phyloP scores from a whole-genome alignment of 2,329 filamentous ascomycete genomes.

The Arthrobotrys musiformis region DNA sequence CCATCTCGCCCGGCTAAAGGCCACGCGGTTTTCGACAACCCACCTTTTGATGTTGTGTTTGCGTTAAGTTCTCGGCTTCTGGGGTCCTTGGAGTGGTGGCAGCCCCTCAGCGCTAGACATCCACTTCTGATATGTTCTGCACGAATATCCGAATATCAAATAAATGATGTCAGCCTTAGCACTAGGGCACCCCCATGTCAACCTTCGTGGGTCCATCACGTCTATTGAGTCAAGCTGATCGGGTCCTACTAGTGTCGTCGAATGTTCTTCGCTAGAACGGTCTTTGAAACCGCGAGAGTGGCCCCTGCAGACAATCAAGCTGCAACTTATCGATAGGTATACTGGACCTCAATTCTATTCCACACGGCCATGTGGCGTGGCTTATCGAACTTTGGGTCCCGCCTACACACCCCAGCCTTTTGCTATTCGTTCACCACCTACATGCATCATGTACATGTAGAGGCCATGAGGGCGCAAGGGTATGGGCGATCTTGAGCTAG shows the following conservation, averaged over 20 bases:
- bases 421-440: conserved; percentile 13
- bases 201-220: conserved; percentile 19
- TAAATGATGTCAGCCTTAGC: conserved; percentile 55
- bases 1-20: conserved; percentile 27
- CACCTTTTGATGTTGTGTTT: conserved; percentile 46
- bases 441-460: conserved; percentile 31
- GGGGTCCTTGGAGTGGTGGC: conserved; percentile 3
- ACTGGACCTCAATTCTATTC: conserved; percentile 24
- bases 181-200: conserved; percentile 39
- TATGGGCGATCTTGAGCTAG: conserved; percentile 7
- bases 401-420: conserved; percentile 15
- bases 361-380: conserved; percentile 6
- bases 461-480: conserved; percentile 31
- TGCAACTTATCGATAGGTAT: conserved; percentile 34
- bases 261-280: conserved; percentile 26
- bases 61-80: conserved; percentile 38
- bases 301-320: conserved; percentile 55
- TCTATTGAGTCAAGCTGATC: conserved; percentile 48
- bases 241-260: conserved; percentile 11
- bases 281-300: conserved; percentile 44
- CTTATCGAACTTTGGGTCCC: conserved; percentile 42
- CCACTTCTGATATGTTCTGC: conserved; percentile 36
- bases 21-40: conserved; percentile 56
- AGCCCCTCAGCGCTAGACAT: conserved; percentile 36
- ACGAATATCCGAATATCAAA: conserved; percentile 37